Base-by-base conservation (phyloP, 129 eudicot species). In the Tanacetum coccineum region DNA sequence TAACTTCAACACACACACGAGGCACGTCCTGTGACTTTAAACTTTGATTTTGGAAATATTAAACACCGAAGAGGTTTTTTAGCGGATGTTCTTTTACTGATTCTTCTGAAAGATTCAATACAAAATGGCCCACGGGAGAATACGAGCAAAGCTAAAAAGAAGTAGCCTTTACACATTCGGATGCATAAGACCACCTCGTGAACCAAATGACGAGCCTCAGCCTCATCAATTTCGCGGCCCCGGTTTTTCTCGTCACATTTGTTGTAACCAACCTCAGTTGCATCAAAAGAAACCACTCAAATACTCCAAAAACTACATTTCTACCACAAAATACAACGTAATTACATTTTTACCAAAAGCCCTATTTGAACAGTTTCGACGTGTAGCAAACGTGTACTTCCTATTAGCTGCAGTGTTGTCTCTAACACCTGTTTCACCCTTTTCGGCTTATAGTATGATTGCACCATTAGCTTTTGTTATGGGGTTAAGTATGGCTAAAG, bases 401-500 rank as follows among this genome's bases (percentile, higher is more conserved):
- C 93, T 94, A 50, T 65, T 89, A 60, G 96, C 97, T 11, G 95
- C 99, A 28, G 47, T 73, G 47, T 64, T 94, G 3, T 94, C 99
- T 5, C 81, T 89, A 17, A 94, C 99, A 4, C 87, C 91, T n/a
- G 73, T 94, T 55, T 81, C 99, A 1, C 99, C 99, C 0, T 94
- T 94, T 70, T 75, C 89, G 6, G 53, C 96, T 63, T 79, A 77
- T 26, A 94, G 96, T 68, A 89, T 94, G 99, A 89, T 94, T 70
- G 89, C 92, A 47, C 99, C 97, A 2, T 70, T 94, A 73, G 71
- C 80, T 8, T 82, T 94, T 66, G 95, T 89, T 54, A 95, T 93
- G 42, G 99, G 99, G 66, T 80, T 89, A 66, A 93, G 95, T 77
- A 93, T 93, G 92, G 84, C 85, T 1, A 93, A 93, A 81, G 99